Base-by-base conservation (phyloP, 345 rosid species). In the Ricinus communis region DNA sequence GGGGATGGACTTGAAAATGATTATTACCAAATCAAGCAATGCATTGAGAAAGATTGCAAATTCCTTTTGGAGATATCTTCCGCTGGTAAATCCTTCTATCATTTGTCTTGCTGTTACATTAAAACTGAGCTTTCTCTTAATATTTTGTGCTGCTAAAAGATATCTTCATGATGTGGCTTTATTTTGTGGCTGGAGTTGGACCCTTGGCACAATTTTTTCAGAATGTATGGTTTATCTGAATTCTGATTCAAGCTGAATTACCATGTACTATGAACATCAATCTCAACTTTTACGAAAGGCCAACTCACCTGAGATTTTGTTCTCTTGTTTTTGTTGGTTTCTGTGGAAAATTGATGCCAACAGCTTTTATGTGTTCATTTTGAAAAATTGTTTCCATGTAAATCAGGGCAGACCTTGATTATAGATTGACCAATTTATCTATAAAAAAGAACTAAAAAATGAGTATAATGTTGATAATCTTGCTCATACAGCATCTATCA, bases 1-100 rank as follows among this genome's bases (percentile, higher is more conserved):
- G 84, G 84, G 62, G 93, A 87, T 84, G 90, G 82, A 65, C 98
- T 95, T 78, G 93, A 84, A 78, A 85, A 80, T 74, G 91, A 95
- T 81, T 95, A 95, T 78, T 66, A 76, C 58, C 87, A 82, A 82
- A 88, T 89, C 76, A 90, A 90, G 76, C 85, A 82, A 57, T 82
- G 82, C 74, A 70, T 93, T 16, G 85, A 79, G 69, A 81, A 83
- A 76, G 88, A 93, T 80, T 95, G 90, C 79, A 89, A 88, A 84
- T 88, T 93, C 77, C 85, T 95, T 73, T 77, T 93, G 77, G 94
- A 93, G 67, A 87, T 95, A 77, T 76, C 97, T 77, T 90, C 96
- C 51, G 79, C 88, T 40, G 99, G 99, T 95, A 87, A 71, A 18
- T 16, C 25, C 21, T 8, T 6, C 4, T 27, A 5, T 18, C n/a